phyloP scores from a whole-genome alignment of 2,329 filamentous ascomycete genomes.

The Sporothrix pallida region DNA sequence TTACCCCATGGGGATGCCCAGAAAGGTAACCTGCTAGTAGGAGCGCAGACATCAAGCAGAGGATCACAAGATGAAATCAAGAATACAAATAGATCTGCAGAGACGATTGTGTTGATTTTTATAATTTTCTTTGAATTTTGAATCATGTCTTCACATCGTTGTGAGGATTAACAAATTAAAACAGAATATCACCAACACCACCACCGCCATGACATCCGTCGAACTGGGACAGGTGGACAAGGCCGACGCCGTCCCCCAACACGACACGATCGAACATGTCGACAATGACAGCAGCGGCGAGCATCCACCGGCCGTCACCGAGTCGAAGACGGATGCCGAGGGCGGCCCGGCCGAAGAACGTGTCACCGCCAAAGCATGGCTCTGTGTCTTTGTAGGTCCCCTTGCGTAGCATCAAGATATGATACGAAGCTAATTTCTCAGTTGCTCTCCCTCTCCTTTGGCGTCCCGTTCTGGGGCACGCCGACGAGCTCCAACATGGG shows the following conservation, averaged over 20 bases:
- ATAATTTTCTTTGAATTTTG: neutral
- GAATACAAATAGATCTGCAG: slow-evolving; percentile 5
- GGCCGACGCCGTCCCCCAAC: slow-evolving; percentile 44
- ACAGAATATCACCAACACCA: neutral
- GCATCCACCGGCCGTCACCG: neutral
- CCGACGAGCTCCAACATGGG: slow-evolving; percentile 19
- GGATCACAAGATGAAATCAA: no score
- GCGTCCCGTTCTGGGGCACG: slow-evolving; percentile 20
- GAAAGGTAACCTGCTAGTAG: neutral
- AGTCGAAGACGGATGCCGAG: neutral
- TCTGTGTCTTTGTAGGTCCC: slow-evolving; percentile 16
- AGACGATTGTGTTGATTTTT: neutral
- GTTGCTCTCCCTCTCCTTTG: slow-evolving; percentile 25
- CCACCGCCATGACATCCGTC: neutral
- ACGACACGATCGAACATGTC: slow-evolving; percentile 44
- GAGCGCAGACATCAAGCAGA: neutral
- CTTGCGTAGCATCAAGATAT: neutral
- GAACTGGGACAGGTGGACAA: slow-evolving; percentile 26
- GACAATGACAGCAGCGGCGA: neutral
- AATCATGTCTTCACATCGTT: neutral
- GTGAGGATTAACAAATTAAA: neutral
- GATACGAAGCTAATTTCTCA: neutral
- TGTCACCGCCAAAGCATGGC: slow-evolving; percentile 13
- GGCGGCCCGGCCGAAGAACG: neutral
- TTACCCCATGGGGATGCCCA: neutral